A percentile compares a stretch with the other conserved stretches of the same genome.
Conservation (phyloP, 208 protist species). For the Trypanosoma brucei region DNA sequence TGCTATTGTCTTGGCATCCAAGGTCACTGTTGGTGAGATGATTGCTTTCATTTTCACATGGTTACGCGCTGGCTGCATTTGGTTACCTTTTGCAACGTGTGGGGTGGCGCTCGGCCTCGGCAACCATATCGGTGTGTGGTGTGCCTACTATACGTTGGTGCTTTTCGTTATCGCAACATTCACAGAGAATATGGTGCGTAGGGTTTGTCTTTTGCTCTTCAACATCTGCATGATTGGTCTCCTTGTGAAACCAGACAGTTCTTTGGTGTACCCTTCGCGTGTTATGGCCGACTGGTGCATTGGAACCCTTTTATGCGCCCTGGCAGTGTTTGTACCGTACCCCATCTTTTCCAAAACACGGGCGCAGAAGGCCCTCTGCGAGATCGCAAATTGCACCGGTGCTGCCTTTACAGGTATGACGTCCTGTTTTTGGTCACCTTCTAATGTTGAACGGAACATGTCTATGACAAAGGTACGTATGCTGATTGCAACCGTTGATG, state of each 20-base stretch:
- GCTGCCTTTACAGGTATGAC: conserved; percentile 66
- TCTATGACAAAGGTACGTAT: conserved; percentile 76
- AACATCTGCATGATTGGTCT: conserved; percentile 79
- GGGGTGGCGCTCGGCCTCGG: conserved; percentile 52
- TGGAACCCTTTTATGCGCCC: conserved; percentile 62
- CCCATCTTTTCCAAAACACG: conserved; percentile 69
- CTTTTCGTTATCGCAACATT: conserved; percentile 81
- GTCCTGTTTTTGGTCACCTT: conserved; percentile 81
- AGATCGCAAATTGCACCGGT: conserved; percentile 60
- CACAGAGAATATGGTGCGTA: conserved; percentile 62
- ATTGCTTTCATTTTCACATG: conserved; percentile 71
- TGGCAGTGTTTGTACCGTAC: conserved; percentile 74
- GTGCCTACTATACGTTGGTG: conserved; percentile 65
- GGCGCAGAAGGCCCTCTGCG: conserved; percentile 40
- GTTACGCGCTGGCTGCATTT: conserved; percentile 63
- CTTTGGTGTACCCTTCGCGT: conserved; percentile 48
- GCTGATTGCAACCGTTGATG: conserved; percentile 66
- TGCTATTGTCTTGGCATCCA: conserved; percentile 56
- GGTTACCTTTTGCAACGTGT: conserved; percentile 71
- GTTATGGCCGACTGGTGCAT: conserved; percentile 87
- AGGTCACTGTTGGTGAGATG: conserved; percentile 65
- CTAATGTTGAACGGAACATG: conserved; percentile 84
- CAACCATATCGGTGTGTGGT: conserved; percentile 62
- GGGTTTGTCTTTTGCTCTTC: conserved; percentile 85
- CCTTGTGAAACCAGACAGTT: conserved; percentile 30